Conservation (phyloP, 345 rosid species). For the Firmiana major region DNA sequence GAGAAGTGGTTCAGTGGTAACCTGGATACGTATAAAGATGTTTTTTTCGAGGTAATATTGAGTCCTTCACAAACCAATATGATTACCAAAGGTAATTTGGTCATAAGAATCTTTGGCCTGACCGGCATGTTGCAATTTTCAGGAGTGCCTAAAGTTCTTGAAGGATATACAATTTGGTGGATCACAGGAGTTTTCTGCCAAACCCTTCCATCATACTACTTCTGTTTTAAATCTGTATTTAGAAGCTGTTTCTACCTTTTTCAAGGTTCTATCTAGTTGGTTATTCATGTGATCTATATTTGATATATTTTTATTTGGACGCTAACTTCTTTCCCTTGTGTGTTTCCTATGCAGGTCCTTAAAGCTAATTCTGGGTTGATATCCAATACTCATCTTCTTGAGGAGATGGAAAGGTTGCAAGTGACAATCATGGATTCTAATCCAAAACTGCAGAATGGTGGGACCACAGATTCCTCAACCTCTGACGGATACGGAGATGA, state of each 20-base stretch:
- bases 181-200: conserved; percentile 56
- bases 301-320: not conserved
- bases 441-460: conserved; percentile 70
- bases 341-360: conserved; percentile 48
- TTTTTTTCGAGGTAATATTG: conserved; percentile 68
- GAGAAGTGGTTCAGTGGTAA: conserved; percentile 77
- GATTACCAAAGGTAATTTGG: not conserved
- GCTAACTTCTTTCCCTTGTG: not conserved
- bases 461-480: conserved; percentile 54
- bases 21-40: conserved; percentile 55
- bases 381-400: conserved; percentile 49
- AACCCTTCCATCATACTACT: conserved; percentile 54
- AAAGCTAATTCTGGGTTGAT: conserved; percentile 47
- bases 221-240: conserved; percentile 50
- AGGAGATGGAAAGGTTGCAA: conserved; percentile 71
- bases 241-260: conserved; percentile 53
- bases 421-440: conserved; percentile 47
- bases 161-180: conserved; percentile 68
- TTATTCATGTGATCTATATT: not conserved
- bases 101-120: conserved; percentile 11
- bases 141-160: conserved; percentile 88
- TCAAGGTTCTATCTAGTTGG: conserved; percentile 51
- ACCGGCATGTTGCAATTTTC: conserved; percentile 26
- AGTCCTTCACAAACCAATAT: not conserved
- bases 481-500: conserved; percentile 72